phyloP scores from a whole-genome alignment of 176 grass and related monocot species.

The Musa schizocarpa region DNA sequence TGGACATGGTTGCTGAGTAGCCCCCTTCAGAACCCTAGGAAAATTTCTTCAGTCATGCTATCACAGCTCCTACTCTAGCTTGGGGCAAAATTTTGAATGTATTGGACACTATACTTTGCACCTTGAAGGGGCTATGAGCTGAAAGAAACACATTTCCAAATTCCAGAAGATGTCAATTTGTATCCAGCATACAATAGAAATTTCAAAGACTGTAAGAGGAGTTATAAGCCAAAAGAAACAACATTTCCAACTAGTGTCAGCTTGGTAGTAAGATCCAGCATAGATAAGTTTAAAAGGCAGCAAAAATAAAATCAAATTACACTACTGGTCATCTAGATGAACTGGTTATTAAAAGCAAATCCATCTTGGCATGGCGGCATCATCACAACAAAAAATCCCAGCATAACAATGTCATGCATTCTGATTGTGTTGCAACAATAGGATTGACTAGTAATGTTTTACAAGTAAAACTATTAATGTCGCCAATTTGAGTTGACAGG shows the following conservation, averaged over 20 bases:
- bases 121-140: neutral
- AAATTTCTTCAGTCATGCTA: neutral
- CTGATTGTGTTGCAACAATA: neutral
- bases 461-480: neutral
- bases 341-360: neutral
- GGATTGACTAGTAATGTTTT: neutral
- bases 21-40: neutral
- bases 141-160: neutral
- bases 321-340: neutral
- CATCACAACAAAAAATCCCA: neutral
- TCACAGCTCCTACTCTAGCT: neutral
- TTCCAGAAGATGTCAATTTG: too few relatives aligned
- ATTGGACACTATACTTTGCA: neutral
- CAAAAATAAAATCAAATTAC: neutral
- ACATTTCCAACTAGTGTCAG: neutral
- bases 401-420: neutral
- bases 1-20: neutral
- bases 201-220: neutral
- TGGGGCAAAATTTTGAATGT: neutral
- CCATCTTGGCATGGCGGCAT: too few relatives aligned
- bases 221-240: neutral
- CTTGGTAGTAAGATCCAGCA: neutral
- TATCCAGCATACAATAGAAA: too few relatives aligned
- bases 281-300: neutral
- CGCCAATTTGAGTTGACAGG: neutral